Conservation (phyloP, 495 filamentous ascomycete species). For the Neurospora intermedia region DNA sequence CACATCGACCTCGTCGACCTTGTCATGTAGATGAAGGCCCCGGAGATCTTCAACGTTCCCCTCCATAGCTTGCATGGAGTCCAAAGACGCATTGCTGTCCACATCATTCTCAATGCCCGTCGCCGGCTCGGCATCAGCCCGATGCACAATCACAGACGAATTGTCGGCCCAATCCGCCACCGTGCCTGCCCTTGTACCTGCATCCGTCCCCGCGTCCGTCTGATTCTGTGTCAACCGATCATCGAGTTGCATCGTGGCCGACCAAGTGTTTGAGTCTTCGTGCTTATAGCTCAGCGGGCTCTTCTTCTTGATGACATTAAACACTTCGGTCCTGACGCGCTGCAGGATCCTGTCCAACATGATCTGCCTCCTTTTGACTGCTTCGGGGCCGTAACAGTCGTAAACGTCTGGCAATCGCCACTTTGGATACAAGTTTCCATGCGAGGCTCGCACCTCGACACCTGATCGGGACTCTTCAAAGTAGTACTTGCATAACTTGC, state of each 20-base stretch:
- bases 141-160: background rate
- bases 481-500: slow-evolving; percentile 16
- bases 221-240: background rate
- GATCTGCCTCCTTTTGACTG: background rate
- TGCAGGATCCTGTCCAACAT: background rate
- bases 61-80: too few species aligned
- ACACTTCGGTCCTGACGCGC: background rate
- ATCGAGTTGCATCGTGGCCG: background rate
- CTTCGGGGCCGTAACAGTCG: background rate
- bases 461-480: slow-evolving; percentile 6
- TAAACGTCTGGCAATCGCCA: slow-evolving; percentile 15
- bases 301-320: background rate
- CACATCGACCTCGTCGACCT: background rate
- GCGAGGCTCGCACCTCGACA: background rate
- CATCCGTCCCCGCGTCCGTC: background rate
- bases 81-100: background rate
- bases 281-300: background rate
- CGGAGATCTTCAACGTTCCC: too few species aligned
- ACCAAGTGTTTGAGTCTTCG: background rate
- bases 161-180: background rate
- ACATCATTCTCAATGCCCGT: background rate
- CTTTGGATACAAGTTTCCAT: slow-evolving; percentile 14
- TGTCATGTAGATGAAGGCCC: too few species aligned
- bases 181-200: background rate
- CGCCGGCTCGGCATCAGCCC: background rate